Conservation (phyloP, 352 stramenopile genomes). For the Pythium myriotylum region DNA sequence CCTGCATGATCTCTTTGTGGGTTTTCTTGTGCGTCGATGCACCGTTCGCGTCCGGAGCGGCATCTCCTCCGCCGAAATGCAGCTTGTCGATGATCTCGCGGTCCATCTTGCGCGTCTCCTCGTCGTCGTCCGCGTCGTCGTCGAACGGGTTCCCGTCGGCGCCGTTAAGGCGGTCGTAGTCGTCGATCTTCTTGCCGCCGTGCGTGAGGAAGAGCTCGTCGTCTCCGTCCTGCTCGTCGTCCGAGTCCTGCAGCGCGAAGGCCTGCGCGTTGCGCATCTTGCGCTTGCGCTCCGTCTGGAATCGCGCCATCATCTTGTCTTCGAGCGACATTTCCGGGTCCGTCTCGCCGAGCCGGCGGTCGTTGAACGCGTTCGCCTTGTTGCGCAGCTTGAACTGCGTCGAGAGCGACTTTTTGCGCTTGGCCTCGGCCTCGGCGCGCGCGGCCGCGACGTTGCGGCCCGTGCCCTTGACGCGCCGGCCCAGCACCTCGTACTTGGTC, state of each 20-base stretch:
- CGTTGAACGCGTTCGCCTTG: conserved; percentile 90
- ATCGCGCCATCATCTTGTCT: conserved; percentile 92
- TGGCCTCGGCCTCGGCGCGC: conserved; percentile 78
- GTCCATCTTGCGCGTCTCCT: conserved; percentile 67
- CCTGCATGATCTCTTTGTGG: conserved; percentile 90
- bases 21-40: conserved; percentile 64
- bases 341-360: conserved; percentile 85
- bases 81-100: conserved; percentile 82
- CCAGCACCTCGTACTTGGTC: conserved; percentile 92
- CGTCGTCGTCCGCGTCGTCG: conserved; percentile 72
- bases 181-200: conserved; percentile 70
- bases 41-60: conserved; percentile 12
- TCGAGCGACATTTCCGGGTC: conserved; percentile 87
- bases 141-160: conserved; percentile 39
- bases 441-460: conserved; percentile 87
- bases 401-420: conserved; percentile 85
- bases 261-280: conserved; percentile 76
- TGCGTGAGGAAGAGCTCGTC: conserved; percentile 80
- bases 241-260: conserved; percentile 79
- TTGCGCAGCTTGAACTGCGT: conserved; percentile 80
- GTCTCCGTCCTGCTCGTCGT: conserved; percentile 67
- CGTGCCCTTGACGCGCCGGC: conserved; percentile 87
- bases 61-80: conserved; percentile 77
- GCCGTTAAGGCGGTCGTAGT: conserved; percentile 68
- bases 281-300: conserved; percentile 88